phyloP scores from a whole-genome alignment of 1,284 basidiomycete genomes.

The Naganishia albida region DNA sequence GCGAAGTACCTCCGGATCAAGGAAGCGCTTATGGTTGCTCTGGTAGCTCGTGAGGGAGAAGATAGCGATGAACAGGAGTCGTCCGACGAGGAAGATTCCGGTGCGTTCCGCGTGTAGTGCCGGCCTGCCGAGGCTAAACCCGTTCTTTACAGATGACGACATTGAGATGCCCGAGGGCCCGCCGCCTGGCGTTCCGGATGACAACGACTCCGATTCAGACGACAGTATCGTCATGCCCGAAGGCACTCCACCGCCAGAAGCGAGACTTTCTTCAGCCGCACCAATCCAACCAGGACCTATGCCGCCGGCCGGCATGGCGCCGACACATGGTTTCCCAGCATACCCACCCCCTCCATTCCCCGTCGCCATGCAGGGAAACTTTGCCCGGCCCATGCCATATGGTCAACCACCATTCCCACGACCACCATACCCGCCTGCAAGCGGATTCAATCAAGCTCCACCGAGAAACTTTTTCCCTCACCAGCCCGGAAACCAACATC shows the following conservation, averaged over 20 bases:
- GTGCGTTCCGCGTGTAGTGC: slow-evolving; percentile 21
- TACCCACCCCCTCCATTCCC: slow-evolving; percentile 36
- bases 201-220: slow-evolving; percentile 45
- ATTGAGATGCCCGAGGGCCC: slow-evolving; percentile 83
- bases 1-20: slow-evolving; percentile 29
- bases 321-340: slow-evolving; percentile 35
- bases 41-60: slow-evolving; percentile 26
- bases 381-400: slow-evolving; percentile 32
- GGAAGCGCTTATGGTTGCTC: slow-evolving; percentile 12
- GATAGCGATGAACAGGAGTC: slow-evolving; percentile 49
- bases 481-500: slow-evolving; percentile 21
- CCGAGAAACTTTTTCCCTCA: slow-evolving; percentile 33
- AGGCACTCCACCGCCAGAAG: slow-evolving; percentile 53
- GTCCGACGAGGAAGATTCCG: slow-evolving; percentile 40
- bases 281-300: slow-evolving; percentile 31
- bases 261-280: slow-evolving; percentile 30
- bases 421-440: slow-evolving; percentile 5
- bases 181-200: slow-evolving; percentile 59
- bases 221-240: slow-evolving; percentile 55
- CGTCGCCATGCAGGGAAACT: not conserved
- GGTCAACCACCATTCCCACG: slow-evolving; percentile 4
- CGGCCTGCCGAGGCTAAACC: not conserved
- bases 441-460: slow-evolving; percentile 22
- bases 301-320: slow-evolving; percentile 24
- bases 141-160: slow-evolving; percentile 64